Percentiles rank a stretch among this genome's conserved stretches.
Evolutionary conservation across 2,329 filamentous ascomycete species (phyloP).

Genomic region (Penicillium nordicum): DNA sequence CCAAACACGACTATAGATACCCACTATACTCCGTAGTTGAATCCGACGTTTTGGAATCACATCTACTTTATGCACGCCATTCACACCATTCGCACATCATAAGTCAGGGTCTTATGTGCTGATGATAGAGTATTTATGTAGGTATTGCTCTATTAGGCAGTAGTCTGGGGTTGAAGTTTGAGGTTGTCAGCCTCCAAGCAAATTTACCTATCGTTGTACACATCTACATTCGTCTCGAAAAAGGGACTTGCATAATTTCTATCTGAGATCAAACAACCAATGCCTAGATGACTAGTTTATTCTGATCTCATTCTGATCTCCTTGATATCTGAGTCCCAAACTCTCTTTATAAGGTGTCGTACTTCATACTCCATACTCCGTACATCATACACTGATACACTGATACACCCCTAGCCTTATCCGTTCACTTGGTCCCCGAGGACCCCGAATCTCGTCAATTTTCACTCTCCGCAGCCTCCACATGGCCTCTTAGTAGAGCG

Average conservation of each 20-base stretch:
- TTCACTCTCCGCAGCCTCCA: not conserved
- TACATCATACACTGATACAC: not conserved
- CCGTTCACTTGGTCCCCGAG: not conserved
- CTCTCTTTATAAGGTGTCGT: not conserved
- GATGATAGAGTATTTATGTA: not conserved
- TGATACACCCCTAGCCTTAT: not conserved
- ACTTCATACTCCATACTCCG: too few species aligned
- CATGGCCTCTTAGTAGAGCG: not conserved
- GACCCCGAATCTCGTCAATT: not conserved
- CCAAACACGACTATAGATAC: not conserved
- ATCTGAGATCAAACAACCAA: not conserved
- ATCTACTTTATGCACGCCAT: slow-evolving; percentile 1
- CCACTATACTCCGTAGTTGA: not conserved
- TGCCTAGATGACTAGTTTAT: not conserved
- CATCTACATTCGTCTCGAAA: not conserved
- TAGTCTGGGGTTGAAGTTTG: not conserved
- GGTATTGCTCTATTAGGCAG: not conserved
- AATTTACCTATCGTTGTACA: not conserved
- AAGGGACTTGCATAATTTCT: not conserved
- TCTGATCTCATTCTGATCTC: not conserved
- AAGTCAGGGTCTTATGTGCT: not conserved
- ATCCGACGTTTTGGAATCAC: not conserved
- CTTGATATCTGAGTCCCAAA: not conserved
- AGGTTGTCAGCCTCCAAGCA: not conserved
- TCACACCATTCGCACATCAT: not conserved